Conservation (phyloP, 73 alveolate species). For the Paramecium sonneborni region DNA sequence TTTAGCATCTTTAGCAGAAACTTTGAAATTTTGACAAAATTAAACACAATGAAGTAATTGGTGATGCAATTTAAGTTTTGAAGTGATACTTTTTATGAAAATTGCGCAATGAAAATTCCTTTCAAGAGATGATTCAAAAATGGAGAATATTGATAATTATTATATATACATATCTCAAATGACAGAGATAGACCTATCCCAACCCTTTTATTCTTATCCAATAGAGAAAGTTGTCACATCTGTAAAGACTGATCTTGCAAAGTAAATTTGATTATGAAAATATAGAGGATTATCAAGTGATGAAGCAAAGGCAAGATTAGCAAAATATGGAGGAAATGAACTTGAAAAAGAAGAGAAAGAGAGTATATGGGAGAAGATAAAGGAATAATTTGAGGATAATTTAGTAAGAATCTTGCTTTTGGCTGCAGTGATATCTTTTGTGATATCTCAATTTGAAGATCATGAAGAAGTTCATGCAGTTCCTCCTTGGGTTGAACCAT, state of each 20-base stretch:
- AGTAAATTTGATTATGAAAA: not conserved
- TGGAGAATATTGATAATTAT: not conserved
- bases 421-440: slow-evolving; percentile 96
- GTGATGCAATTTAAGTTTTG: not conserved
- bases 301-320: slow-evolving; percentile 35
- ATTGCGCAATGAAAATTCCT: not conserved
- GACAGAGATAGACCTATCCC: not conserved
- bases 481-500: slow-evolving; percentile 92
- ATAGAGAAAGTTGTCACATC: not conserved
- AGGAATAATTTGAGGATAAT: slow-evolving; percentile 92
- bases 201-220: not conserved
- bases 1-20: not conserved
- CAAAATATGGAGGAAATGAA: slow-evolving; percentile 86
- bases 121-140: not conserved
- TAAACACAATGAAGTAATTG: not conserved
- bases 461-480: slow-evolving; percentile 57
- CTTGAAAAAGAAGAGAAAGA: slow-evolving; percentile 87
- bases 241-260: not conserved
- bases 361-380: slow-evolving; percentile 88
- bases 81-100: not conserved
- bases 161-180: not conserved
- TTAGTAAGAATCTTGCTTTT: slow-evolving; percentile 90
- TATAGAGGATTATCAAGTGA: not conserved
- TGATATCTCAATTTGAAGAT: slow-evolving; percentile 62
- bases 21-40: not conserved